Evolutionary conservation across 352 stramenopile genomes (phyloP).

Genomic region (Halophytophthora polymorphica): DNA sequence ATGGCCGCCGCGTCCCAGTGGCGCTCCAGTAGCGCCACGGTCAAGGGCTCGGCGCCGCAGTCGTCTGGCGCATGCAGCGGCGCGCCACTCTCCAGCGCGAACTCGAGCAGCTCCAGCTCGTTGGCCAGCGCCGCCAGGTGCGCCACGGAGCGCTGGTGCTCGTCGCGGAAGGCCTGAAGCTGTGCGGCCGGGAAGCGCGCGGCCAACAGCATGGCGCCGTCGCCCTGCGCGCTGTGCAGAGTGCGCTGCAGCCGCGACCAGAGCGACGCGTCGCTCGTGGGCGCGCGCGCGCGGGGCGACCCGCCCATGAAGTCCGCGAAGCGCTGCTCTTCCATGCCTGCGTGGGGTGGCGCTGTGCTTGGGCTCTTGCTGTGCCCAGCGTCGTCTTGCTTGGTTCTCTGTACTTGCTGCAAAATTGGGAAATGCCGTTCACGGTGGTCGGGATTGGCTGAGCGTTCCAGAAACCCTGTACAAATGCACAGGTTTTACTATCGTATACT

Average conservation of each 20-base stretch:
- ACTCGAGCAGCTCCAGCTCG: slow-evolving; percentile 24
- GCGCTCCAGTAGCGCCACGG: slow-evolving; percentile 14
- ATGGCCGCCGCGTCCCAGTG: slow-evolving; percentile 15
- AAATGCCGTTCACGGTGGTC: too few relatives aligned
- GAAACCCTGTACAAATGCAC: too few relatives aligned
- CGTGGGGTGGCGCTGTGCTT: not conserved
- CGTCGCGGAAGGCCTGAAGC: slow-evolving; percentile 13
- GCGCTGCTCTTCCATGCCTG: not conserved
- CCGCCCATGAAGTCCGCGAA: slow-evolving; percentile 23
- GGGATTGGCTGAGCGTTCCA: too few relatives aligned
- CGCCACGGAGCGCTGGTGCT: slow-evolving; percentile 22
- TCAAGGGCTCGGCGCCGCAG: slow-evolving; percentile 9
- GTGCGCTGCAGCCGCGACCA: slow-evolving; percentile 10
- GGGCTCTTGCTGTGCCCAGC: too few relatives aligned
- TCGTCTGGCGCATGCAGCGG: slow-evolving; percentile 15
- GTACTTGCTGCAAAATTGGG: too few relatives aligned
- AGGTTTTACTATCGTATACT: too few relatives aligned
- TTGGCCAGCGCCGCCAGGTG: slow-evolving; percentile 21
- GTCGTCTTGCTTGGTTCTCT: too few relatives aligned
- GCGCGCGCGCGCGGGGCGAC: slow-evolving; percentile 7
- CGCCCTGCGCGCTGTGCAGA: slow-evolving; percentile 1
- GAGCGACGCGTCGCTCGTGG: slow-evolving; percentile 13
- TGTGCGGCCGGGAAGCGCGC: slow-evolving; percentile 1
- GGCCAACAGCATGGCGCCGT: slow-evolving; percentile 3
- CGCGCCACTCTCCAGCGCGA: slow-evolving; percentile 19